Percentiles rank a stretch among this genome's conserved stretches.
phyloP scores from a whole-genome alignment of 805 yeast species.

The Lipomyces japonicus region DNA sequence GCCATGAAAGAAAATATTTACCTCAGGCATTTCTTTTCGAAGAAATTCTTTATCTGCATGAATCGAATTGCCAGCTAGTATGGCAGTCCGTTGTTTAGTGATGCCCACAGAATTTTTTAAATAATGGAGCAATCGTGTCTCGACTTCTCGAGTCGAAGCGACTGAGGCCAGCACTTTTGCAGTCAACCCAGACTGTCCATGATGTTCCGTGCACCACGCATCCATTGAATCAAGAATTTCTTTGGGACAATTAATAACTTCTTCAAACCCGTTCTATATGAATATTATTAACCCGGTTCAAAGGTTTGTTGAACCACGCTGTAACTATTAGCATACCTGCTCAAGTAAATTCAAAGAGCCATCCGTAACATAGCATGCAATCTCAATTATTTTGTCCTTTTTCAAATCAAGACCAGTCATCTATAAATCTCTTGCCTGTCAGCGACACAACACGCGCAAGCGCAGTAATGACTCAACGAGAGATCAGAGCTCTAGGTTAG shows the following conservation, averaged over 20 bases:
- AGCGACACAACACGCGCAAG: neutral
- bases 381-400: slow-evolving; percentile 83
- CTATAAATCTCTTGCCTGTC: slow-evolving; percentile 19
- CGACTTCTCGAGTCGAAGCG: slow-evolving; percentile 58
- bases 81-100: slow-evolving; percentile 52
- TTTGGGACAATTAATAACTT: slow-evolving; percentile 68
- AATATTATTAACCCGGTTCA: neutral
- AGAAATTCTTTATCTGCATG: slow-evolving; percentile 88
- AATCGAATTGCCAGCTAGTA: slow-evolving; percentile 86
- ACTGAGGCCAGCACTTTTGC: slow-evolving; percentile 57
- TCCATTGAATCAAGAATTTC: slow-evolving; percentile 66
- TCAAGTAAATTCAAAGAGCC: slow-evolving; percentile 70
- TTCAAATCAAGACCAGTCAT: slow-evolving; percentile 92
- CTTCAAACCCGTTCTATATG: slow-evolving; percentile 59
- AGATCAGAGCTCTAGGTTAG: neutral
- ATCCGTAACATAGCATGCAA: slow-evolving; percentile 87
- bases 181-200: slow-evolving; percentile 71
- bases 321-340: slow-evolving; percentile 32
- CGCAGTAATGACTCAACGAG: neutral
- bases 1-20: slow-evolving; percentile 38
- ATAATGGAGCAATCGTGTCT: slow-evolving; percentile 60
- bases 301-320: neutral
- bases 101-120: slow-evolving; percentile 48
- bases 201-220: slow-evolving; percentile 84
- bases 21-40: slow-evolving; percentile 75